Percentiles rank a stretch among this genome's conserved stretches.
These are phyloP conservation scores for Thraustochytrium sp. DNA, from an alignment of 352 stramenopile species.

Conservation along the genomic window DNA sequence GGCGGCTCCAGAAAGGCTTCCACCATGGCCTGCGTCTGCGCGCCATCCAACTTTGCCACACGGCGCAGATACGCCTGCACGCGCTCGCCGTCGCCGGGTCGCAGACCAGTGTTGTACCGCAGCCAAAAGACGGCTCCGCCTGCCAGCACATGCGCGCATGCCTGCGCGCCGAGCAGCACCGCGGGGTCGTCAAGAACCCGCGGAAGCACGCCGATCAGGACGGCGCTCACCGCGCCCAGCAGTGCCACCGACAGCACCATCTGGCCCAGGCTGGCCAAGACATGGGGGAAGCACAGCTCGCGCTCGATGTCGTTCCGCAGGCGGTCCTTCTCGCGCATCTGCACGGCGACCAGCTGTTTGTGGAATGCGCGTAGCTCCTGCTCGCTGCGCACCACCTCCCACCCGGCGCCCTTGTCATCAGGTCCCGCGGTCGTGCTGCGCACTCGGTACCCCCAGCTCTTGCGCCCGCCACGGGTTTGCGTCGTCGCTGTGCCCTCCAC, in stretches of 20 bases:
- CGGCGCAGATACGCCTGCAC: not conserved
- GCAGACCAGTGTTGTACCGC: too few species aligned
- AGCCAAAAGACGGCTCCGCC: not conserved
- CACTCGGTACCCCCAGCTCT: not conserved
- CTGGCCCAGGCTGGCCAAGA: not conserved
- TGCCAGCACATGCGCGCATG: not conserved
- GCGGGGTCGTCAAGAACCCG: too few species aligned
- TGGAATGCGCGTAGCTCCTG: not conserved
- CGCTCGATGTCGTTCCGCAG: not conserved
- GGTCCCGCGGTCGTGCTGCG: too few species aligned
- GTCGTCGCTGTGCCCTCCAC: too few species aligned
- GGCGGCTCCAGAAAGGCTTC: not conserved
- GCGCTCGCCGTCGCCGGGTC: not conserved
- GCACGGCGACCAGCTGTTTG: not conserved
- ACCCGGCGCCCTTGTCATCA: too few species aligned
- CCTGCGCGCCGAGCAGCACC: not conserved
- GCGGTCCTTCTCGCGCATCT: not conserved
- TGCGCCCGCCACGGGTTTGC: not conserved
- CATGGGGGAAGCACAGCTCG: not conserved
- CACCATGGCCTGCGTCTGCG: not conserved
- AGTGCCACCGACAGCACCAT: not conserved
- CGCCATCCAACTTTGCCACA: not conserved
- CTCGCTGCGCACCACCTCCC: constrained; percentile 15
- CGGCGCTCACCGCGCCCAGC: not conserved
- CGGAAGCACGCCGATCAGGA: not conserved